Evolutionary conservation across 2,329 filamentous ascomycete genomes (phyloP), one percentile per base, ranked within the genome.

Genomic region (Colletotrichum sp.): DNA sequence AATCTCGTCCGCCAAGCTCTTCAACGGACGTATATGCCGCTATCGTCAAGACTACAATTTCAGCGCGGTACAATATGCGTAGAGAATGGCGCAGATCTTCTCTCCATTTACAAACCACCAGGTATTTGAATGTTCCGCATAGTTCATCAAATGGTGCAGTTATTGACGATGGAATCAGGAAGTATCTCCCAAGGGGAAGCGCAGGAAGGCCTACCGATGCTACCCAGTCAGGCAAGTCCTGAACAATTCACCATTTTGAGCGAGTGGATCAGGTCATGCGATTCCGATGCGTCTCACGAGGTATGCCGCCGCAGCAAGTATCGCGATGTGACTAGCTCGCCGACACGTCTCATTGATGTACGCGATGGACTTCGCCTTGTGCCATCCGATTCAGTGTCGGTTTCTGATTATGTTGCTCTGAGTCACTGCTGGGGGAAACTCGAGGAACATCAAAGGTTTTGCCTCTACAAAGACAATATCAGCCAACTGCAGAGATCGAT

Each of bases 351-450:
- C 4, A 32, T 74, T 49, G 59, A 65, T 21, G 66, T 70, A 8
- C 59, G 32, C 4, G 26, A 65, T 12, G 65, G 59, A 12, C 34
- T 74, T 4, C 32, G 24, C 7, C 12, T 74, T 12, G 8, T 74
- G 34, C 12, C 8, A 2, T 64, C 55, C 7, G 39, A 44, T 10
- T 44, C 39, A n/a, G 36, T 69, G n/a, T 13, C 24, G 18, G 24
- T 28, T 15, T 49, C 39, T 18, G 36, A 26, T 5, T 77, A 77
- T 26, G 36, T 75, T 8, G 69, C 76, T 32, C 26, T 83, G 13
- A 80, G 79, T 39, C 80, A 81, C 44, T 79, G 78, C 28, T 80
- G 80, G 79, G 78, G 79, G 3, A 21, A 49, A 4, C 16, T 62
- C 4, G 5, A 62, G 12, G 8, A 71, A 16, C 15, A 71, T 8